A percentile compares a stretch with the other conserved stretches of the same genome.
Conservation (phyloP, 1,284 basidiomycete genomes). For the Ceratorhiza oryzae-sativae region DNA sequence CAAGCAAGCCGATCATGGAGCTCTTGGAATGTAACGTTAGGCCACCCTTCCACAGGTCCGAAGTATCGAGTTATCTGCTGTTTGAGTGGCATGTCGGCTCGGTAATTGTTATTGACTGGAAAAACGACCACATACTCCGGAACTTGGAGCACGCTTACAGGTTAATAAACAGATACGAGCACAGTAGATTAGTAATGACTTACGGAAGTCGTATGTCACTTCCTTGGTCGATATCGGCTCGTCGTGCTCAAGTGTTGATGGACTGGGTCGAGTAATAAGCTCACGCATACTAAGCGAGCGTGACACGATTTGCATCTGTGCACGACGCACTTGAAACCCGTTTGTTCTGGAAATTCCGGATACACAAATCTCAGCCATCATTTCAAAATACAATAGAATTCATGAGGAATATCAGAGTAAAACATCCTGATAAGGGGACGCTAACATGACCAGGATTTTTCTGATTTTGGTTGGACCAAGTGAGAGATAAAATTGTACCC, state of each 20-base stretch:
- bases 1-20: background rate
- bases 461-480: too few relatives aligned
- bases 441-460: too few relatives aligned
- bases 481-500: too few relatives aligned
- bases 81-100: background rate
- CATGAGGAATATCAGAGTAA: too few relatives aligned
- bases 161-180: background rate
- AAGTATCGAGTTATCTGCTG: background rate
- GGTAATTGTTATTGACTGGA: background rate
- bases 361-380: too few relatives aligned
- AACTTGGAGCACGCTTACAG: background rate
- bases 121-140: background rate
- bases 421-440: too few relatives aligned
- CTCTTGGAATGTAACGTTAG: background rate
- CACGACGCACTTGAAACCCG: too few relatives aligned
- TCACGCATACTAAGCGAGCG: background rate
- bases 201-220: background rate
- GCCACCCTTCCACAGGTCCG: background rate
- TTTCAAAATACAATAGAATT: too few relatives aligned
- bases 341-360: too few relatives aligned
- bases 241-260: background rate
- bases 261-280: background rate
- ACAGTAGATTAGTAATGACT: background rate
- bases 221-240: background rate
- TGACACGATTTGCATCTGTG: conserved; percentile 42